phyloP scores from a whole-genome alignment of 768 basidiomycete species.

The Lactifluus volemus region DNA sequence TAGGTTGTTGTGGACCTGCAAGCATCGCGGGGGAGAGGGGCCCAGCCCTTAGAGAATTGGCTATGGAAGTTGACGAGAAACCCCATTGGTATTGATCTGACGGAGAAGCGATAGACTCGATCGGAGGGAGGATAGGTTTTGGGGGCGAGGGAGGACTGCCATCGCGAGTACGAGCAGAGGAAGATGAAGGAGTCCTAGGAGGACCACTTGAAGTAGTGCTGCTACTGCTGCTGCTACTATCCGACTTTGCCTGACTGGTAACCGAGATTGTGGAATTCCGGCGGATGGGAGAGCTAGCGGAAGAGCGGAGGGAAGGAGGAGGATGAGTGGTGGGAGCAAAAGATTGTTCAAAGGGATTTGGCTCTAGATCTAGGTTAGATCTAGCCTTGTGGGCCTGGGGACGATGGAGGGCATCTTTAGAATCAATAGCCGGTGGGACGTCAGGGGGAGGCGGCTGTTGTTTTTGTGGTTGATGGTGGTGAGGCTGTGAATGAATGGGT shows the following conservation, averaged over 20 bases:
- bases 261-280: conserved; percentile 25
- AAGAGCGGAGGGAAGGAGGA: conserved; percentile 24
- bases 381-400: conserved; percentile 27
- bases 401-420: neutral
- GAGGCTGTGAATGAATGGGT: conserved; percentile 1
- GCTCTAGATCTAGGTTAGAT: conserved; percentile 71
- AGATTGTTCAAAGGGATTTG: conserved; percentile 93
- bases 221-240: conserved; percentile 21
- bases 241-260: conserved; percentile 22
- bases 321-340: conserved; percentile 47
- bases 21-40: conserved; percentile 97
- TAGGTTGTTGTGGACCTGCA: conserved; percentile 63
- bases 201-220: conserved; percentile 17
- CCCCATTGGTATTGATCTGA: conserved; percentile 54
- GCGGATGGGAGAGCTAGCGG: conserved; percentile 28
- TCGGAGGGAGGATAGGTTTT: conserved; percentile 73
- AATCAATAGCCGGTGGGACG: neutral
- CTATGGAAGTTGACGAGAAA: conserved; percentile 45
- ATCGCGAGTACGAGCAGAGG: conserved; percentile 18
- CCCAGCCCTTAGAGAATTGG: conserved; percentile 81
- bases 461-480: conserved; percentile 4
- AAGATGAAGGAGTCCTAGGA: conserved; percentile 18
- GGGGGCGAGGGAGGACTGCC: conserved; percentile 29
- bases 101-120: conserved; percentile 70
- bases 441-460: conserved; percentile 4